phyloP scores from a whole-genome alignment of 768 basidiomycete genomes.

The Trametes villosa region DNA sequence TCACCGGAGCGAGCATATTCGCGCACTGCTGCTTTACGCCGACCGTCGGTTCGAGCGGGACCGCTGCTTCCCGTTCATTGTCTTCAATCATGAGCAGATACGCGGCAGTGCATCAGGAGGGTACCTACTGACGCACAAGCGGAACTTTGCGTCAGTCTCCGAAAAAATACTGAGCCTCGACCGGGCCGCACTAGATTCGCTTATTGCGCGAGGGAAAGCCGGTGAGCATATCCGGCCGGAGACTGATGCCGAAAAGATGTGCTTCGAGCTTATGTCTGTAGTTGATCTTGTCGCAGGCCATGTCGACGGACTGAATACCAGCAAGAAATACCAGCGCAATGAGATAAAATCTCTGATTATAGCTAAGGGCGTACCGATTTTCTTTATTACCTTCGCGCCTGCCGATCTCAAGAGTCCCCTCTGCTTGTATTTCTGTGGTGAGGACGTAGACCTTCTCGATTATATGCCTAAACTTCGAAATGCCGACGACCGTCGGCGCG shows the following conservation, averaged over 20 bases:
- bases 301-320: conserved; percentile 31
- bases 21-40: conserved; percentile 21
- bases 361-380: conserved; percentile 14
- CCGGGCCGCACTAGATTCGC: not conserved
- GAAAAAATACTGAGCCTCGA: conserved; percentile 24
- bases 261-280: conserved; percentile 40
- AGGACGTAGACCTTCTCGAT: not conserved
- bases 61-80: conserved; percentile 21
- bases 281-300: conserved; percentile 41
- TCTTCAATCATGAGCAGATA: conserved; percentile 38
- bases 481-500: not conserved
- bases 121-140: conserved; percentile 27
- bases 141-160: conserved; percentile 25
- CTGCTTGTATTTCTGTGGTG: not conserved
- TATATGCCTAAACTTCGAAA: not conserved
- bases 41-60: conserved; percentile 29
- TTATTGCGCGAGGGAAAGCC: not conserved
- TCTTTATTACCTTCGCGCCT: conserved; percentile 45
- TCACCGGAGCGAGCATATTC: conserved; percentile 1
- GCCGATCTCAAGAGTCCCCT: conserved; percentile 31
- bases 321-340: conserved; percentile 34
- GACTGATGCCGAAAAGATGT: conserved; percentile 37
- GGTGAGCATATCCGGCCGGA: not conserved
- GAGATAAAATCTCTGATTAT: conserved; percentile 30
- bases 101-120: conserved; percentile 33